Evolutionary conservation across 2,329 filamentous ascomycete genomes (phyloP), one percentile per base, ranked within the genome.

Genomic region (Dothistroma pini): DNA sequence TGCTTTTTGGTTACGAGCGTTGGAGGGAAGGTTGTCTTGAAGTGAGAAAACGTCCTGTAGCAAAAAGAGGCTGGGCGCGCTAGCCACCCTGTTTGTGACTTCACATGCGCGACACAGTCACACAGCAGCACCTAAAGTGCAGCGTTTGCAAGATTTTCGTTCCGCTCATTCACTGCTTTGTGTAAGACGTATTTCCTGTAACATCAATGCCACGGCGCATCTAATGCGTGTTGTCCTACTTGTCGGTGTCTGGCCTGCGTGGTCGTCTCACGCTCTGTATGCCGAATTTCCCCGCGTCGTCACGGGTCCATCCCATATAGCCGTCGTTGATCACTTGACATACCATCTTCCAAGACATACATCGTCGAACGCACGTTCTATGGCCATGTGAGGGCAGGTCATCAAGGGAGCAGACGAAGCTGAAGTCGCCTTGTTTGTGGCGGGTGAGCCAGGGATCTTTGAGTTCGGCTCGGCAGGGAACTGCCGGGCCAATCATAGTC

Each of bases 41-140:
- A 54, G 51, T 54, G 51, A 54, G 19, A 35, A 49, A 59, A 41
- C 51, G 35, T 59, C 54, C n/a, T 50, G 48, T n/a, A 44, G 48
- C 53, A 44, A 44, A 44, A 44, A 44, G 41, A n/a, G 41, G 41
- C 41, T 44, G 41, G 41, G 14, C 41, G 41, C 41, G 41, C 41
- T 44, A 44, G 41, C 41, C 41, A 44, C 41, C 48, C 12, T 1
- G 22, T 51, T 51, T 25, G 29, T 32, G 48, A 14, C 48, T 29
- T 51, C 29, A 51, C 25, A 29, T 51, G 48, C 48, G 25, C 48
- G 48, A 29, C 48, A 29, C 29, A 29, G 48, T 51, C 22, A 14
- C 48, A 51, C 48, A 51, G 21, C 48, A 51, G 9, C 48, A 14
- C 19, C 29, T 16, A 31, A 19, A 51, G 21, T 51, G 29, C 41